Base-by-base conservation (phyloP, 805 yeast genomes). In the Myxozyma nipponensis region DNA sequence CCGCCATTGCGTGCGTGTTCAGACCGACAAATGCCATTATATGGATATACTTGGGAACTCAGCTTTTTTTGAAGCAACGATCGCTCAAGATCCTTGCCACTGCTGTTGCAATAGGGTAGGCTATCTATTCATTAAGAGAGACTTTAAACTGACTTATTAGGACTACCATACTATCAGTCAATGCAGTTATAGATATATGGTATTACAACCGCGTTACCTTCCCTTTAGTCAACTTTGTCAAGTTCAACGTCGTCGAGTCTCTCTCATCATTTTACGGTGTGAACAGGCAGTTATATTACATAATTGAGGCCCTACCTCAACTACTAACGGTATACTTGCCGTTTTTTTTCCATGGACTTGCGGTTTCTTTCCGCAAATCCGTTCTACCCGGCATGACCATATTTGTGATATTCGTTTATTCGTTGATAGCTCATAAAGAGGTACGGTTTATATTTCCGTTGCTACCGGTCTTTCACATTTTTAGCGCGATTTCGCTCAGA, bases 391-490 rank as follows among this genome's bases (percentile, higher is more conserved):
- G 41, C 65, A 57, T 53, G 44, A 54, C 76, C 0, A 18, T 74
- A 0, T 47, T 76, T 3, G 83, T 83, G 40, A 44, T 85, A 1
- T 43, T 68, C 0, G 70, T 74, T 0, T 87, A 85, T 59, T 85
- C 96, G 0, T 45, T 72, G 1, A 76, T 93, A 18, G 71, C 76
- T 9, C 99, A 93, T 66, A 93, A 93, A 64, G 99, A 93, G 64
- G 85, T 89, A 60, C 75, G 99, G 41, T 93, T 93, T 65, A 73
- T 95, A 17, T 88, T 83, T 59, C 95, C 95, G 1, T 63, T 93
- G 46, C 82, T 86, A 68, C 97, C 98, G 1, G 61, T 87, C 1
- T 68, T 88, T 54, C 71, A 84, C 15, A 48, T 79, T 1, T 64
- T 81, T 21, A 66, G 82, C 0, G 75, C 86, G 0, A 63, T 30